Percentiles rank a stretch among this genome's conserved stretches.
phyloP scores from a whole-genome alignment of 345 rosid species.

The Triadica sebifera region DNA sequence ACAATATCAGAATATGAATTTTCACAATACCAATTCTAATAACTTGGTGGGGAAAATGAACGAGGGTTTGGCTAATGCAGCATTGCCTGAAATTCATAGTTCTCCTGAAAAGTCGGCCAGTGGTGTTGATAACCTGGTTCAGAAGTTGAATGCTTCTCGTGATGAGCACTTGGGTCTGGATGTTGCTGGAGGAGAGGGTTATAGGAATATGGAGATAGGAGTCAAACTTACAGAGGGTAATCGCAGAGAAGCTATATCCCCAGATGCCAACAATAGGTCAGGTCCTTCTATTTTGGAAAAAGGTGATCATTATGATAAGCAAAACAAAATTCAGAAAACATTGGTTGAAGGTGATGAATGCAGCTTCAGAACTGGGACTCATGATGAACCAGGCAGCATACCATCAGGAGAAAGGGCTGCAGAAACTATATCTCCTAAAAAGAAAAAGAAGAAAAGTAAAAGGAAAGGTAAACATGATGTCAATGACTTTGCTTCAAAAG shows the following conservation, averaged over 20 bases:
- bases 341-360: constrained; percentile 14
- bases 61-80: constrained; percentile 13
- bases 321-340: constrained; percentile 14
- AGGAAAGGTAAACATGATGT: constrained; percentile 16
- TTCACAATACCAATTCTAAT: constrained; percentile 4
- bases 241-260: constrained; percentile 5
- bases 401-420: constrained; percentile 21
- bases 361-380: constrained; percentile 1
- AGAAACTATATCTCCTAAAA: constrained; percentile 7
- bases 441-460: constrained; percentile 22
- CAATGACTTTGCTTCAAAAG: constrained; percentile 22
- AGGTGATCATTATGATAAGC: not conserved
- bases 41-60: constrained; percentile 2
- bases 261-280: constrained; percentile 8
- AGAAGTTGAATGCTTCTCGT: not conserved
- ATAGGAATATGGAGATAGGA: constrained; percentile 12
- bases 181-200: constrained; percentile 6
- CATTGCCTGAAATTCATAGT: constrained; percentile 3
- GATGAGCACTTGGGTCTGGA: constrained; percentile 12
- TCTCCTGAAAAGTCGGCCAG: constrained; percentile 9
- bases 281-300: constrained; percentile 19
- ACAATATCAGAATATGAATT: constrained; percentile 3
- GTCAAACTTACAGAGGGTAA: constrained; percentile 7
- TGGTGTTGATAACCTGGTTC: constrained; percentile 8
- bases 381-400: constrained; percentile 13